A percentile compares a stretch with the other conserved stretches of the same genome.
Evolutionary conservation across 768 basidiomycete genomes (phyloP).

Genomic region (Kwoniella sp.): DNA sequence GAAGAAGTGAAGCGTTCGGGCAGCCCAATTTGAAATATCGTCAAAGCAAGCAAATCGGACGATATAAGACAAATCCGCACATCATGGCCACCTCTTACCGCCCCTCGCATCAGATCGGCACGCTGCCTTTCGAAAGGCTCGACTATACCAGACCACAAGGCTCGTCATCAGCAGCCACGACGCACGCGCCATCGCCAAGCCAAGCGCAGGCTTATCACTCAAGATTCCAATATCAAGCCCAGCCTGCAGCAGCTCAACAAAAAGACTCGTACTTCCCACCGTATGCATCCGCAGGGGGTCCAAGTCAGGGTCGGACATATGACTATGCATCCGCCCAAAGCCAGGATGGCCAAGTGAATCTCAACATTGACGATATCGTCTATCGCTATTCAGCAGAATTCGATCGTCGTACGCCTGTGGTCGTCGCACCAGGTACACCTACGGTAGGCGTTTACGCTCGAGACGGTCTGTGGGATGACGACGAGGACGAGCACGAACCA

Average conservation of each 20-base stretch:
- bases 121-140: constrained; percentile 12
- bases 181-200: constrained; percentile 6
- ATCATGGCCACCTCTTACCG: constrained; percentile 11
- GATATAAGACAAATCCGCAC: not conserved
- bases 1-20: too few relatives aligned
- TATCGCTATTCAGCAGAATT: constrained; percentile 40
- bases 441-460: constrained; percentile 46
- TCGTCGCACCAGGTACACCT: constrained; percentile 29
- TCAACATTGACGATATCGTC: constrained; percentile 38
- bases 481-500: constrained; percentile 24
- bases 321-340: not conserved
- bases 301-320: constrained; percentile 4
- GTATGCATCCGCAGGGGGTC: not conserved
- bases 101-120: constrained; percentile 19
- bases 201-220: constrained; percentile 18
- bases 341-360: constrained; percentile 2
- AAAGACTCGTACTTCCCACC: constrained; percentile 22
- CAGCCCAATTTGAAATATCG: not conserved
- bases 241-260: constrained; percentile 12
- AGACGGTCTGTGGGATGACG: constrained; percentile 51
- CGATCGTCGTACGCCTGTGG: constrained; percentile 17
- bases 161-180: not conserved
- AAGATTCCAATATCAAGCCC: constrained; percentile 22
- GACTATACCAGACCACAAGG: not conserved
- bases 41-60: not conserved